Base-by-base conservation (phyloP, 2,329 filamentous ascomycete genomes). In the Fusarium nisikadoi region DNA sequence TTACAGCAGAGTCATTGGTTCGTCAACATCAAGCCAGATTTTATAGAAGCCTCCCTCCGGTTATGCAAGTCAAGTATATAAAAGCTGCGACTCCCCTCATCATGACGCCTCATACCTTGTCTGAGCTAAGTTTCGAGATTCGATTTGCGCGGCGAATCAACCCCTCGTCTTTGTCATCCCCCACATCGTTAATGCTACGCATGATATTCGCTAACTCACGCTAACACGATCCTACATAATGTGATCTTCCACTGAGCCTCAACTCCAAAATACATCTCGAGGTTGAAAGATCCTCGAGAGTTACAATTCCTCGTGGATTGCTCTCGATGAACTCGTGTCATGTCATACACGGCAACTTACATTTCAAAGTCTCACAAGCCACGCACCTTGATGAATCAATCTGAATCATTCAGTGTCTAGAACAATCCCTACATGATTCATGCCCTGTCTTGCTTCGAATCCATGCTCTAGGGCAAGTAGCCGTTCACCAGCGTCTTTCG, bases 161-260 rank as follows among this genome's bases (percentile, higher is more conserved):
- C 46, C 38, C 49, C 14, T 31, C 17, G 23, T 54, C 38, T 74
- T 74, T 76, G 72, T 76, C 64, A 74, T 75, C 72, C 49, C 52
- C 27, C 33, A 53, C 23, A 36, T 31, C 23, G 39, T n/a, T 20
- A 35, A 54, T 43, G 23, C 19, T 33, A 25, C 31, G 25, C n/a
- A 64, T 35, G 17, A 31, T 58, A 56, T 66, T 55, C 39, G 50
- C 27, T 29, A 29, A 29, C 27, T 25, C 14, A 41, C 49, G 25
- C 49, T 53, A 41, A 17, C 19, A 41, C 3, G 23, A 12, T n/a
- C 49, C 25, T 53, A n/a, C 29, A 49, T 33, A 33, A 49, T 19
- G 11, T 29, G 49, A 41, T 41, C 36, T 54, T 20, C 20, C 19
- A 31, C 20, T 31, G 25, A 47, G 38, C 41, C 23, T 20, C 42